A percentile compares a stretch with the other conserved stretches of the same genome.
phyloP scores from a whole-genome alignment of 371 early-diverging fungal genomes.

The Mortierella polycephala region DNA sequence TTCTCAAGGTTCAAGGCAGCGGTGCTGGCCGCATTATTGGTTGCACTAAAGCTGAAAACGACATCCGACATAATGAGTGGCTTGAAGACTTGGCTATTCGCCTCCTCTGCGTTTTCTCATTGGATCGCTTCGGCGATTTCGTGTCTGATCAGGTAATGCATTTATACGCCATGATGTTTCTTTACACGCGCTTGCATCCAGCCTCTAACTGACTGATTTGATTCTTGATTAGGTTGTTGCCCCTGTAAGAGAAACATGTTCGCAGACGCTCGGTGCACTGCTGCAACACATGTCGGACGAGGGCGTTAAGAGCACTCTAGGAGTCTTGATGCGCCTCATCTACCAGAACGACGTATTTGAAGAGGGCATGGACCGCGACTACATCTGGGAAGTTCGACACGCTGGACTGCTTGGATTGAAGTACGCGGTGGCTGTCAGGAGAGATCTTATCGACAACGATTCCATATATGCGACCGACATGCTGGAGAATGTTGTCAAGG shows the following conservation, averaged over 20 bases:
- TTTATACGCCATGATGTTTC: neutral
- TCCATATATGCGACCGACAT: slow-evolving; percentile 27
- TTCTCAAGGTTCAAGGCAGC: slow-evolving; percentile 88
- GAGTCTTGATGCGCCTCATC: slow-evolving; percentile 67
- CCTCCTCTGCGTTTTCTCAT: slow-evolving; percentile 90
- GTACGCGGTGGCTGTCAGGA: slow-evolving; percentile 92
- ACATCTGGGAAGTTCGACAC: slow-evolving; percentile 93
- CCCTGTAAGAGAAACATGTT: slow-evolving; percentile 96
- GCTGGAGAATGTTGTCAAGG: slow-evolving; percentile 53
- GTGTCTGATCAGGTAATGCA: slow-evolving; percentile 83
- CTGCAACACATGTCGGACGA: slow-evolving; percentile 73
- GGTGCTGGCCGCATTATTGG: slow-evolving; percentile 81
- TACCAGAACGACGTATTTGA: slow-evolving; percentile 63
- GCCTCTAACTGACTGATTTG: neutral
- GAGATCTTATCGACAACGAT: slow-evolving; percentile 77
- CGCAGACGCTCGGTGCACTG: slow-evolving; percentile 91
- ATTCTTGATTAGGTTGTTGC: slow-evolving; percentile 75
- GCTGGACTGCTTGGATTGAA: slow-evolving; percentile 96
- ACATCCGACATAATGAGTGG: slow-evolving; percentile 77
- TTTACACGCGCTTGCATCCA: neutral
- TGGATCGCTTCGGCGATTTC: slow-evolving; percentile 97
- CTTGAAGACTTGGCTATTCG: slow-evolving; percentile 90
- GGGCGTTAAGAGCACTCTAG: slow-evolving; percentile 65
- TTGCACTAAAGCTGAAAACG: slow-evolving; percentile 67
- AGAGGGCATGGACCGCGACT: slow-evolving; percentile 52